Conservation (phyloP, 257 asterid species). For the Solanum tacnaense region DNA sequence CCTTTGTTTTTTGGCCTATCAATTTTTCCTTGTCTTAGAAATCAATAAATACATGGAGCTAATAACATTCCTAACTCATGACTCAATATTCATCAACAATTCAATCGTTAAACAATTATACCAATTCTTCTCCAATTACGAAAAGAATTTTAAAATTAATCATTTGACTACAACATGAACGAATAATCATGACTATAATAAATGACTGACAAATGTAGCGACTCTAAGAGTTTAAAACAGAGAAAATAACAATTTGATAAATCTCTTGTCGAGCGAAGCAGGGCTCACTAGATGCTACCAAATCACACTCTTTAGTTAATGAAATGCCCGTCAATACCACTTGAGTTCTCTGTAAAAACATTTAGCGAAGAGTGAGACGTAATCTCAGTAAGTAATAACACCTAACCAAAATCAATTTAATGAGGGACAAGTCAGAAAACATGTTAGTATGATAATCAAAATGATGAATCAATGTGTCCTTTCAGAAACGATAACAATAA, state of each 20-base stretch:
- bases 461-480: background rate
- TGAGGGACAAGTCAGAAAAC: background rate
- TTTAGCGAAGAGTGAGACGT: too few relatives aligned
- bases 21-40: too few relatives aligned
- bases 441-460: too few relatives aligned
- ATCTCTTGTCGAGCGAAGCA: background rate
- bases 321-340: background rate
- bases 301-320: background rate
- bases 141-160: too few relatives aligned
- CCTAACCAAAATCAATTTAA: background rate
- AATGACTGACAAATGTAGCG: too few relatives aligned
- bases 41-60: too few relatives aligned
- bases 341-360: background rate
- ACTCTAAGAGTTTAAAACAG: background rate
- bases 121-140: background rate
- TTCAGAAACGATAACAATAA: background rate
- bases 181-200: too few relatives aligned
- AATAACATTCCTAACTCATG: too few relatives aligned
- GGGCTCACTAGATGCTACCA: background rate
- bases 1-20: too few relatives aligned
- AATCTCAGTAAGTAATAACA: background rate
- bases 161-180: background rate
- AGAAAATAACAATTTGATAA: too few relatives aligned
- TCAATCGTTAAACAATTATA: too few relatives aligned
- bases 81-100: too few relatives aligned